phyloP scores from a whole-genome alignment of 148 eudicot species.

The Arctostaphylos glauca region DNA sequence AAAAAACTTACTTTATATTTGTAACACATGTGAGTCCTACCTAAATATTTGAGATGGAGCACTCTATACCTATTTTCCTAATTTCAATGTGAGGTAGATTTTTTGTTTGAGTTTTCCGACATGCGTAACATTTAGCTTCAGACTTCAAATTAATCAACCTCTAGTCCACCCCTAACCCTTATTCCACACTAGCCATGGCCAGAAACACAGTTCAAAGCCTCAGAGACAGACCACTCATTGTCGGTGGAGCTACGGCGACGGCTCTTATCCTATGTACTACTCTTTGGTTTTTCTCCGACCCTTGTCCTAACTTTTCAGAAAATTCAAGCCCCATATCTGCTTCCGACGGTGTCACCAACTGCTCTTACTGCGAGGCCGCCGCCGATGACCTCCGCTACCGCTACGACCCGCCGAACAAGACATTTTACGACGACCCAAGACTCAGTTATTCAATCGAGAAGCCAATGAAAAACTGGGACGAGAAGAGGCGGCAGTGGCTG shows the following conservation, averaged over 20 bases:
- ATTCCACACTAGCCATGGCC: not conserved
- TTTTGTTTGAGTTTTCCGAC: too few species aligned
- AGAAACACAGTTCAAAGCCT: not conserved
- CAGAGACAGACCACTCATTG: not conserved
- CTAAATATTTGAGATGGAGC: too few species aligned
- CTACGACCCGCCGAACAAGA: constrained; percentile 9
- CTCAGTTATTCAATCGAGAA: constrained; percentile 21
- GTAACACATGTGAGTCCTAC: too few species aligned
- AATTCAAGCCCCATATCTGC: not conserved
- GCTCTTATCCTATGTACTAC: not conserved
- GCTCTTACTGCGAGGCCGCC: not conserved
- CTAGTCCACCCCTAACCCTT: not conserved
- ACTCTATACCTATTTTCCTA: too few species aligned
- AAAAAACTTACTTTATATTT: too few species aligned
- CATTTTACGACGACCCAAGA: constrained; percentile 29
- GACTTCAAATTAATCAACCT: not conserved
- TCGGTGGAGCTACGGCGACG: not conserved
- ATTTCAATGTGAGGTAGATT: too few species aligned
- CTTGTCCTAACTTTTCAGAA: not conserved
- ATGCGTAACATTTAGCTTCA: too few species aligned
- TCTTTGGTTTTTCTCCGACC: not conserved
- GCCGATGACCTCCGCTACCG: not conserved
- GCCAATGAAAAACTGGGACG: constrained; percentile 28
- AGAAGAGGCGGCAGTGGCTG: constrained; percentile 28
- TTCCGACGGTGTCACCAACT: constrained; percentile 17